Percentiles rank a stretch among this genome's conserved stretches.
Evolutionary conservation across 2,329 filamentous ascomycete species (phyloP).

Genomic region (Trichoderma koningii): DNA sequence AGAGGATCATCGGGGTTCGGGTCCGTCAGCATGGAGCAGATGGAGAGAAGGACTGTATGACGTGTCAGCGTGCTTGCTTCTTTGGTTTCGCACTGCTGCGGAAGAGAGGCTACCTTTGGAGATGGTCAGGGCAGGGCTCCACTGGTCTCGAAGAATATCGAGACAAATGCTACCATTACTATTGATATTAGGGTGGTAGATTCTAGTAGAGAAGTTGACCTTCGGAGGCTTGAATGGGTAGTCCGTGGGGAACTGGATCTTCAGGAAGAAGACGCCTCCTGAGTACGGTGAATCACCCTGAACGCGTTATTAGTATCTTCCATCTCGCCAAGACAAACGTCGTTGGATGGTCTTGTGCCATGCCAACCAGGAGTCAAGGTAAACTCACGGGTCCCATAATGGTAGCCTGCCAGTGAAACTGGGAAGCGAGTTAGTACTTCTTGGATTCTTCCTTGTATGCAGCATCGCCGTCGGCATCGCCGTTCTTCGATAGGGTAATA

Average conservation of each 20-base stretch:
- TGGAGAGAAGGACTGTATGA: conserved; percentile 81
- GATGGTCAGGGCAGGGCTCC: conserved; percentile 97
- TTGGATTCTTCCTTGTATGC: not conserved
- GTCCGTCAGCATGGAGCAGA: conserved; percentile 99
- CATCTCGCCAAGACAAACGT: not conserved
- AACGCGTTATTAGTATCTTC: conserved; percentile 37
- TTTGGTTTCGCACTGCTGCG: not conserved
- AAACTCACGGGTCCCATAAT: conserved; percentile 96
- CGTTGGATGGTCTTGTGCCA: not conserved
- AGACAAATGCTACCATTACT: conserved; percentile 98
- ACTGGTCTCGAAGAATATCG: conserved; percentile 98
- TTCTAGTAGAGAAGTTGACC: conserved; percentile 99
- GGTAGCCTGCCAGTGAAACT: conserved; percentile 99
- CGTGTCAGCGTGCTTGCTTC: conserved; percentile 22
- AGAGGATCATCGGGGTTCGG: conserved; percentile 98
- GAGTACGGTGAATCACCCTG: conserved; percentile 96
- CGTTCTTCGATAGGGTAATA: not conserved
- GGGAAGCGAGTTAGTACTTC: conserved; percentile 35
- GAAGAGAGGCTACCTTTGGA: conserved; percentile 76
- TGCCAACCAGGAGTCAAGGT: not conserved
- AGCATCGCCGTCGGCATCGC: not conserved
- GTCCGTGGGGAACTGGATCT: conserved; percentile 99
- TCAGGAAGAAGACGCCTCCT: conserved; percentile 97
- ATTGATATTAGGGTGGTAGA: conserved; percentile 99
- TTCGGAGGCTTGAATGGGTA: conserved; percentile 99